Percentiles rank a stretch among this genome's conserved stretches.
Evolutionary conservation across 1,284 basidiomycete species (phyloP).

Genomic region (Cerrena zonata): DNA sequence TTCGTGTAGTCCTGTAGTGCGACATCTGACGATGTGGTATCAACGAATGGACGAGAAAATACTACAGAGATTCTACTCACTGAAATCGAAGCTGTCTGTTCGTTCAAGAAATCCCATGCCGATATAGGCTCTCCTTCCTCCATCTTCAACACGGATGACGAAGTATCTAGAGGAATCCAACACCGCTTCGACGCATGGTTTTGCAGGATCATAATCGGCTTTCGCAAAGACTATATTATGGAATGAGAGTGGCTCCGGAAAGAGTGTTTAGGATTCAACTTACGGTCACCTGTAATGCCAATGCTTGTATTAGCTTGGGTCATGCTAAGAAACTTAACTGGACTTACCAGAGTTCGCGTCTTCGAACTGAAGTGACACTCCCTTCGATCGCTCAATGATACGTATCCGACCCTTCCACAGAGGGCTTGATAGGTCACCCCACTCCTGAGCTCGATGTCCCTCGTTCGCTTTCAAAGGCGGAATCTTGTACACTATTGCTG

Average conservation of each 20-base stretch:
- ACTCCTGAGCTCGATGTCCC: slow-evolving; percentile 79
- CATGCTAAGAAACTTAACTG: neutral
- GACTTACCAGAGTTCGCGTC: slow-evolving; percentile 66
- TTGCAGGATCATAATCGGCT: slow-evolving; percentile 78
- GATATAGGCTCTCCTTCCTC: slow-evolving; percentile 83
- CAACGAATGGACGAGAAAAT: neutral
- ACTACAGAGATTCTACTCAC: slow-evolving; percentile 38
- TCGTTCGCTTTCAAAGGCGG: slow-evolving; percentile 79
- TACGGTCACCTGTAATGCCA: slow-evolving; percentile 22
- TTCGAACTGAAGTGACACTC: slow-evolving; percentile 65
- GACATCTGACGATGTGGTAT: slow-evolving; percentile 52
- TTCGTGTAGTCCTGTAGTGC: slow-evolving; percentile 94
- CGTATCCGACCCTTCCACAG: slow-evolving; percentile 89
- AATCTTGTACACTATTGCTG: slow-evolving; percentile 65
- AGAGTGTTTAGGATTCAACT: slow-evolving; percentile 3
- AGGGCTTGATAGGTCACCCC: slow-evolving; percentile 76
- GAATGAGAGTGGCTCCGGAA: neutral
- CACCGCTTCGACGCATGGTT: slow-evolving; percentile 87
- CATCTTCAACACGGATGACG: slow-evolving; percentile 85
- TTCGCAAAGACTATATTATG: slow-evolving; percentile 74
- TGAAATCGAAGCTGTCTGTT: slow-evolving; percentile 90
- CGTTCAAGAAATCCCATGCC: slow-evolving; percentile 92
- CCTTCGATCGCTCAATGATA: slow-evolving; percentile 68
- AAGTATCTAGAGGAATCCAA: slow-evolving; percentile 96
- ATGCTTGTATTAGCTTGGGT: neutral